Base-by-base conservation (phyloP, 202 grass and related monocot species). In the Saccharum hybrid region DNA sequence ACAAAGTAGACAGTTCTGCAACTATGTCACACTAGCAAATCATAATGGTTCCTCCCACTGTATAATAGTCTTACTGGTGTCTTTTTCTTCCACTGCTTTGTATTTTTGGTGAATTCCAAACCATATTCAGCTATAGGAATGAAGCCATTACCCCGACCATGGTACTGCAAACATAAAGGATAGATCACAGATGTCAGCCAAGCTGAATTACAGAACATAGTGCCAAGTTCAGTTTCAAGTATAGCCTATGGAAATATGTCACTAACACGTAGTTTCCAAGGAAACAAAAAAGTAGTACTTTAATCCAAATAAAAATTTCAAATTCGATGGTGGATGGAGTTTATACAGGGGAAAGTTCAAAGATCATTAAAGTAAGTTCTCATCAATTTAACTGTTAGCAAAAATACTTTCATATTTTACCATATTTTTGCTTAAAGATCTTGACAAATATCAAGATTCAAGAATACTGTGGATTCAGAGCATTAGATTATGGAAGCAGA, bases 61-160 rank as follows among this genome's bases (percentile, higher is more conserved):
- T 94, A 99, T 54, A 94, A 81, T 14, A 96, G 84, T 89, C 91
- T 92, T 46, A 99, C 91, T n/a, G 93, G 93, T 48, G 71, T 63
- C 80, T 85, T 91, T 82, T 82, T 88, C 83, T 91, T 94, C 76
- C 79, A 46, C 28, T 91, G 81, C 63, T 87, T 94, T 1, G 84
- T 80, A 63, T 84, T 81, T 88, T 91, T 96, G 33, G 75, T 15
- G 68, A 94, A 99, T 84, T 99, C 88, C 57, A 94, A 62, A 65
- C 96, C 93, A 63, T 99, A 99, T 56, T 96, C 93, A 52, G 91
- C 88, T 87, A 96, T 99, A 43, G 93, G 91, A 81, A 99, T 92
- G 70, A 99, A 99, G 33, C 96, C 91, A n/a, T 91, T 94, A 41
- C 91, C 49, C 90, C 41, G 59, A n/a, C 83, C 88, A 15, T 65